These are phyloP conservation scores for Strigomonas galati DNA, from an alignment of 208 protist species.

Conservation along the genomic window DNA sequence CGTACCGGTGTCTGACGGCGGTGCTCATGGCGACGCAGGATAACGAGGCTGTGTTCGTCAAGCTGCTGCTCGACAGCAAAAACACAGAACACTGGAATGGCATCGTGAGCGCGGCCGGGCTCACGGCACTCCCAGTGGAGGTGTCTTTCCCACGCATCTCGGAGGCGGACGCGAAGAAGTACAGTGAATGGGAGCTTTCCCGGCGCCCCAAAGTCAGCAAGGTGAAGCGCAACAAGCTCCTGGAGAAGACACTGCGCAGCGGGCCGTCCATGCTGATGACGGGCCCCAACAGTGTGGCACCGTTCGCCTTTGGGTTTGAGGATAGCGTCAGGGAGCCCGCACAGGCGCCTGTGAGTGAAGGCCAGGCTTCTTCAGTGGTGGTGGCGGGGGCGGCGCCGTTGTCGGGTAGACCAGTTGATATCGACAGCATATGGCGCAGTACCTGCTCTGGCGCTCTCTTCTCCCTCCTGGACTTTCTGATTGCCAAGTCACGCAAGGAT, in stretches of 20 bases:
- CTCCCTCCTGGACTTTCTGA: conserved; percentile 31
- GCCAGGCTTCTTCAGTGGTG: too few relatives aligned
- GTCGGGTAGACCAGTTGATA: conserved; percentile 3
- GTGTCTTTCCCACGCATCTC: background rate
- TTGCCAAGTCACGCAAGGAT: conserved; percentile 10
- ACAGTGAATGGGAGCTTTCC: conserved; percentile 12
- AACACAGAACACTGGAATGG: conserved; percentile 20
- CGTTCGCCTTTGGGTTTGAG: background rate
- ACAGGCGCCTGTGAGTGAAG: background rate
- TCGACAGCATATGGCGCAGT: conserved; percentile 34
- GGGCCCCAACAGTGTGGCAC: background rate
- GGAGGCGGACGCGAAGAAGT: background rate
- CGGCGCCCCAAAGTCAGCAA: background rate
- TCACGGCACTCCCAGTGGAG: conserved; percentile 2
- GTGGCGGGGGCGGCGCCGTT: background rate
- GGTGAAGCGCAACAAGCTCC: background rate
- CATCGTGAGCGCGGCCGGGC: background rate
- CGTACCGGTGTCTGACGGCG: conserved; percentile 66
- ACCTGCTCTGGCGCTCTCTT: conserved; percentile 35
- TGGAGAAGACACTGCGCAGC: background rate
- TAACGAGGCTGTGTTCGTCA: conserved; percentile 70
- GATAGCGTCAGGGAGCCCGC: background rate
- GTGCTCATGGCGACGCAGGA: conserved; percentile 73
- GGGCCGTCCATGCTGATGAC: background rate
- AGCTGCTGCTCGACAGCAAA: conserved; percentile 65